Percentiles rank a stretch among this genome's conserved stretches.
These are phyloP conservation scores for Zopfochytrium polystomum DNA, from an alignment of 371 early-diverging fungal genomes.

Conservation along the genomic window DNA sequence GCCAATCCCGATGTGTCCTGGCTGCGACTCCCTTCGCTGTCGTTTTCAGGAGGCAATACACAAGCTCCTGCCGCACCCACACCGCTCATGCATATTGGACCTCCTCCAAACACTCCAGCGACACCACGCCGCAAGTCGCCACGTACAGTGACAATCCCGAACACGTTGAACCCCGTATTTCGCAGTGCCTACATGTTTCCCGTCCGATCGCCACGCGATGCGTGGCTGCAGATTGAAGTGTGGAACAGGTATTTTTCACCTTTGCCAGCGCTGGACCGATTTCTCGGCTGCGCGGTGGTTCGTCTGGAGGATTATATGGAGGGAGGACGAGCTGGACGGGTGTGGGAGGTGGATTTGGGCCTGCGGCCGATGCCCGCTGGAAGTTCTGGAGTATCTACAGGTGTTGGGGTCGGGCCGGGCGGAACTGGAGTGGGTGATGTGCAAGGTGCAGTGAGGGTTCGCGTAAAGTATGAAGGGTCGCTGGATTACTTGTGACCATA, in stretches of 20 bases:
- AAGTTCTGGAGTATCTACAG: neutral
- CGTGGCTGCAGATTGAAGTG: conserved; percentile 20
- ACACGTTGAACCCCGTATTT: conserved; percentile 16
- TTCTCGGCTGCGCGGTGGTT: conserved; percentile 19
- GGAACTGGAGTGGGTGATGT: neutral
- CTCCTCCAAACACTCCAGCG: conserved; percentile 2
- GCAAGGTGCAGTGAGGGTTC: conserved; percentile 15
- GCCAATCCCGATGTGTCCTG: neutral
- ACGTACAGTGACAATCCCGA: conserved; percentile 1
- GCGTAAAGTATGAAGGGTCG: conserved; percentile 23
- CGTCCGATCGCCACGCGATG: conserved; percentile 21
- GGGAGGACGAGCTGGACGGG: conserved; percentile 9
- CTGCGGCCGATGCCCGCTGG: neutral
- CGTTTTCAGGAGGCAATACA: neutral
- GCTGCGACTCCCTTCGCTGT: neutral
- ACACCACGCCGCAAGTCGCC: neutral
- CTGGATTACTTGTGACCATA: conserved; percentile 16
- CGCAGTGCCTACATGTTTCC: conserved; percentile 24
- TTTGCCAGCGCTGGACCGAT: conserved; percentile 2
- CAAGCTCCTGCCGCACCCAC: neutral
- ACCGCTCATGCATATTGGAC: neutral
- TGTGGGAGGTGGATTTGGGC: conserved; percentile 26
- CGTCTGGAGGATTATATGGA: conserved; percentile 25
- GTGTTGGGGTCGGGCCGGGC: neutral
- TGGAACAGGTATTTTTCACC: conserved; percentile 24